Conservation (phyloP, 306 rosid genomes). For the Oemleria cerasiformis region DNA sequence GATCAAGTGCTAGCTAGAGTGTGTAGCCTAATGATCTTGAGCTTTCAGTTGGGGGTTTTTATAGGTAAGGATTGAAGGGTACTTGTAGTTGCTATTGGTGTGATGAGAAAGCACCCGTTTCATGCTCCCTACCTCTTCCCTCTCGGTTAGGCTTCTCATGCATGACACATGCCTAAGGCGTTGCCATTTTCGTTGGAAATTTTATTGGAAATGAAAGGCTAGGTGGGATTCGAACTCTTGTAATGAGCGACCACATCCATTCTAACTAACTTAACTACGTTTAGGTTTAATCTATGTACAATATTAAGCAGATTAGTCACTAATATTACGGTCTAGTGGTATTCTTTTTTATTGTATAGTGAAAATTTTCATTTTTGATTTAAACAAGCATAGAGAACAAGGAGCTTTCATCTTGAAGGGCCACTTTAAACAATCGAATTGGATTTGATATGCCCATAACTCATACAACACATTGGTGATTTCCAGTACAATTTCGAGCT, state of each 20-base stretch:
- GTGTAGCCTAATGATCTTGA: background rate
- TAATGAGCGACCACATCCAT: no score
- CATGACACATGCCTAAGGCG: background rate
- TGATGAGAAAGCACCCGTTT: background rate
- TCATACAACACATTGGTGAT: no score
- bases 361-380: no score
- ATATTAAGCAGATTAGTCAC: no score
- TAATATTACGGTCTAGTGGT: no score
- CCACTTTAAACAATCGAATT: no score
- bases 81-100: background rate
- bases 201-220: background rate
- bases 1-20: background rate
- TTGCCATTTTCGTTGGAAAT: background rate
- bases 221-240: background rate
- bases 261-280: no score
- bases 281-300: no score
- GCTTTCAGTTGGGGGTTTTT: conserved; percentile 1
- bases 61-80: conserved; percentile 1
- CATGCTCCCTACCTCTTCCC: background rate
- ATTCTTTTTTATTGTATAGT: no score
- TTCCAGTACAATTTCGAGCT: conserved; percentile 6
- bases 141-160: background rate
- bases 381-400: no score
- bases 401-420: no score
- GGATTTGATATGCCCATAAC: no score